Evolutionary conservation across 495 filamentous ascomycete species (phyloP).

Genomic region (Aspergillus olivimuriae): DNA sequence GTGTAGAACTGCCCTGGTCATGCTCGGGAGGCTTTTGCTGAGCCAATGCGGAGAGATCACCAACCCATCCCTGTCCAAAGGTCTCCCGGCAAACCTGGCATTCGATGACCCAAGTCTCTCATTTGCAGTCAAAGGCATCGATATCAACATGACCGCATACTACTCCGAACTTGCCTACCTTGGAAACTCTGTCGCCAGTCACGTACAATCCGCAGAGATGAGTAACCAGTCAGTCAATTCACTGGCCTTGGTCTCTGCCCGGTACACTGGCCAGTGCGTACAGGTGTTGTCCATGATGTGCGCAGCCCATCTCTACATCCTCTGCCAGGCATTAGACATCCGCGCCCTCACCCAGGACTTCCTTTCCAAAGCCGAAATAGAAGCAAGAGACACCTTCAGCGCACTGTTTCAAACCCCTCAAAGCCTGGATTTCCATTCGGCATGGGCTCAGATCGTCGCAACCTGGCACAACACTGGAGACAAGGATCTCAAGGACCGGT

Average conservation of each 20-base stretch:
- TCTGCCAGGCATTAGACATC: constrained; percentile 43
- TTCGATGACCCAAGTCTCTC: constrained; percentile 46
- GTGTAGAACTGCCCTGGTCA: constrained; percentile 44
- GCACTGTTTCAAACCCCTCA: not conserved
- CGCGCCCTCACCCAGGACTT: constrained; percentile 26
- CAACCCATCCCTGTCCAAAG: constrained; percentile 48
- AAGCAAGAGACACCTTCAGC: not conserved
- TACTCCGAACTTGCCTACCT: constrained; percentile 43
- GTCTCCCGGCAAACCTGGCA: constrained; percentile 52
- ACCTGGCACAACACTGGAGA: not conserved
- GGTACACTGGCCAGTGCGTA: constrained; percentile 45
- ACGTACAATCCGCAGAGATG: constrained; percentile 48
- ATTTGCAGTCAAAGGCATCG: constrained; percentile 56
- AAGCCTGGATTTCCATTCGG: not conserved
- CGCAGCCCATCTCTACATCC: constrained; percentile 41
- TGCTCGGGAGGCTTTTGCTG: constrained; percentile 52
- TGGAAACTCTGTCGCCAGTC: constrained; percentile 40
- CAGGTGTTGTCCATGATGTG: constrained; percentile 50
- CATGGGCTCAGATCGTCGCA: constrained; percentile 1
- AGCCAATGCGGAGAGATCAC: constrained; percentile 53
- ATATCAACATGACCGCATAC: constrained; percentile 56
- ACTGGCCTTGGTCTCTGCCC: constrained; percentile 45
- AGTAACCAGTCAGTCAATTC: constrained; percentile 49
- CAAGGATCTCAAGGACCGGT: not conserved
- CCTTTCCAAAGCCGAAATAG: not conserved